Base-by-base conservation (phyloP, 768 basidiomycete genomes). In the Glaciozyma antarctica region DNA sequence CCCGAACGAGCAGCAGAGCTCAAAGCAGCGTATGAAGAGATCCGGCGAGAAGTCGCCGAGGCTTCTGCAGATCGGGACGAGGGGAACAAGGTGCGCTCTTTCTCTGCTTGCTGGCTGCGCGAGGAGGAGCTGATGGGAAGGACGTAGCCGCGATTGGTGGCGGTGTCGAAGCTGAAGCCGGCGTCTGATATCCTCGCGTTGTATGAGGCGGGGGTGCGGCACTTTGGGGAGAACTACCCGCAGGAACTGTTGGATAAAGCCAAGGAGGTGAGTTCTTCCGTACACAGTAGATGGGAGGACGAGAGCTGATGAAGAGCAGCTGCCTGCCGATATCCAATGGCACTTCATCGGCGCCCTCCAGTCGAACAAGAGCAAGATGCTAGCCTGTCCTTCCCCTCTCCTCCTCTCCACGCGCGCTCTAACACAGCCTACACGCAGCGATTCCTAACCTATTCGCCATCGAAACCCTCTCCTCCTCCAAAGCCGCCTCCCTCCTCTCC, bases 161-260 rank as follows among this genome's bases (percentile, higher is more conserved):
- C 93, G 5, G 92, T 97, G 8, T 94, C 91, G 16, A 98, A 98
- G 77, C 83, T 86, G 74, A 97, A 97, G 75, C 89, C 94, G 7
- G 82, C 86, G 5, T 83, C 85, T 13, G 94, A 98, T 76, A 85
- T 98, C 65, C 79, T 85, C 32, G 87, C 86, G 15, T 88, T 90
- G 70, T 89, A 88, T 74, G 81, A 87, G 58, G 63, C 81, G 19
- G 90, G 88, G 0, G 88, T 95, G 68, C 79, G 85, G 3, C 90
- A 94, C 76, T 99, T 98, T 74, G 95, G 95, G 10, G 95, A 99
- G 79, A 99, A 99, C 76, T 98, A 97, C 74, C 90, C 91, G 16
- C 87, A 93, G 71, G 93, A 98, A 73, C 77, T 98, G 66, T 86
- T 85, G 47, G 90, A 90, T 41, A 95, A 95, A 75, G 89, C 91